phyloP scores from a whole-genome alignment of 371 early-diverging fungal species.

The Rhizopus arrhizus region DNA sequence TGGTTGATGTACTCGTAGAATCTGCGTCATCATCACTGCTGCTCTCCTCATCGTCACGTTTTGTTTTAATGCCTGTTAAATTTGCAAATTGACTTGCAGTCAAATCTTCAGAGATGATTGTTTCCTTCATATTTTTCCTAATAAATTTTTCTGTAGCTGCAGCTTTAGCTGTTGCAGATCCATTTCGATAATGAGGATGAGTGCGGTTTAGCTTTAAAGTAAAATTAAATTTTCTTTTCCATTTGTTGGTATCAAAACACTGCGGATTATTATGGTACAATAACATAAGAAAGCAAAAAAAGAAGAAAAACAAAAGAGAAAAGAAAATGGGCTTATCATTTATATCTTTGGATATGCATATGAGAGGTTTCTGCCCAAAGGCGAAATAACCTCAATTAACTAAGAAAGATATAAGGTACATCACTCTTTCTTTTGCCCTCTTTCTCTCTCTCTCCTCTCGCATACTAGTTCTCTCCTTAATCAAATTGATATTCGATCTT shows the following conservation, averaged over 20 bases:
- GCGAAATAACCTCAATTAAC: constrained; percentile 34
- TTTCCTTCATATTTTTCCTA: constrained; percentile 3
- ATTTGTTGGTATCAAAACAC: constrained; percentile 22
- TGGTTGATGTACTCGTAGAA: constrained; percentile 2
- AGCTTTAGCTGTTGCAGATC: constrained; percentile 27
- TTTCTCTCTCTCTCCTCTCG: neutral
- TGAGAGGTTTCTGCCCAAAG: constrained; percentile 33
- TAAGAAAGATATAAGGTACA: neutral
- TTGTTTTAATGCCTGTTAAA: constrained; percentile 29
- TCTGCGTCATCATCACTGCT: constrained; percentile 9
- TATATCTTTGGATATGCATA: constrained; percentile 24
- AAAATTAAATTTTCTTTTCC: constrained; percentile 24
- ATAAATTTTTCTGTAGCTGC: constrained; percentile 34
- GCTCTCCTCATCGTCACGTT: constrained; percentile 7
- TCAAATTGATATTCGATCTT: no score
- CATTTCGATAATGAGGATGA: constrained; percentile 17
- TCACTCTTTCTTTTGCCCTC: neutral
- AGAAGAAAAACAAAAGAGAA: constrained; percentile 10
- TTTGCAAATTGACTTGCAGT: constrained; percentile 32
- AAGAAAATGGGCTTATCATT: constrained; percentile 2
- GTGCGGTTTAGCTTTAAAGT: constrained; percentile 17
- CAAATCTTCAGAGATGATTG: constrained; percentile 27
- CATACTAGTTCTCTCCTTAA: neutral
- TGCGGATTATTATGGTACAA: constrained; percentile 2
- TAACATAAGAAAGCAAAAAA: constrained; percentile 9